Percentiles rank a stretch among this genome's conserved stretches.
phyloP scores from a whole-genome alignment of 1,284 basidiomycete species.

The Ceratobasidium sp. region DNA sequence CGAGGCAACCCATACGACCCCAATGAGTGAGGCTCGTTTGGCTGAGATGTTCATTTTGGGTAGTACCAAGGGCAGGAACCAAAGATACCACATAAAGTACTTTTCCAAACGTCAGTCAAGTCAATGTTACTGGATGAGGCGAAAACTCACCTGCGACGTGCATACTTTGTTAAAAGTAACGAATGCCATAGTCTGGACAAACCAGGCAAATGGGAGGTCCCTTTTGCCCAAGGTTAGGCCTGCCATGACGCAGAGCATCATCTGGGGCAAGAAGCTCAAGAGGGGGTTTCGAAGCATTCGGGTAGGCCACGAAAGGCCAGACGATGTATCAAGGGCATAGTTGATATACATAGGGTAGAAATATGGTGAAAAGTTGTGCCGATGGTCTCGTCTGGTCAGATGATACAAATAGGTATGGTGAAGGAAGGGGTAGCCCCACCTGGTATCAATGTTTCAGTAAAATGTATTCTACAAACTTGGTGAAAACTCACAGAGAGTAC shows the following conservation, averaged over 20 bases:
- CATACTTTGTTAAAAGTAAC: slow-evolving; percentile 98
- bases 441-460: slow-evolving; percentile 54
- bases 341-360: slow-evolving; percentile 92
- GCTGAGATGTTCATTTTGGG: slow-evolving; percentile 69
- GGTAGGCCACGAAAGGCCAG: neutral
- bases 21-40: slow-evolving; percentile 58
- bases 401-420: slow-evolving; percentile 96
- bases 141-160: slow-evolving; percentile 84
- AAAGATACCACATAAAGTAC: slow-evolving; percentile 99
- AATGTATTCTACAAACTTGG: neutral
- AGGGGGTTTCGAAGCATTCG: slow-evolving; percentile 55
- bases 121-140: slow-evolving; percentile 2
- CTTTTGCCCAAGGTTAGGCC: slow-evolving; percentile 55
- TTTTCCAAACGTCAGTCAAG: slow-evolving; percentile 55
- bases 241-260: slow-evolving; percentile 52
- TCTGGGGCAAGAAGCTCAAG: slow-evolving; percentile 59
- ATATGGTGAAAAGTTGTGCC: slow-evolving; percentile 98
- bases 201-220: slow-evolving; percentile 83
- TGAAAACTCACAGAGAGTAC: slow-evolving; percentile 76
- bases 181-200: slow-evolving; percentile 90
- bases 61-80: slow-evolving; percentile 86
- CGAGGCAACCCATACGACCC: slow-evolving; percentile 76
- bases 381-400: slow-evolving; percentile 88
- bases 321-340: slow-evolving; percentile 49
- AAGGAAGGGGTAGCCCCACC: slow-evolving; percentile 94